Evolutionary conservation across 805 yeast species (phyloP).

Genomic region (Myxozyma sirexii): DNA sequence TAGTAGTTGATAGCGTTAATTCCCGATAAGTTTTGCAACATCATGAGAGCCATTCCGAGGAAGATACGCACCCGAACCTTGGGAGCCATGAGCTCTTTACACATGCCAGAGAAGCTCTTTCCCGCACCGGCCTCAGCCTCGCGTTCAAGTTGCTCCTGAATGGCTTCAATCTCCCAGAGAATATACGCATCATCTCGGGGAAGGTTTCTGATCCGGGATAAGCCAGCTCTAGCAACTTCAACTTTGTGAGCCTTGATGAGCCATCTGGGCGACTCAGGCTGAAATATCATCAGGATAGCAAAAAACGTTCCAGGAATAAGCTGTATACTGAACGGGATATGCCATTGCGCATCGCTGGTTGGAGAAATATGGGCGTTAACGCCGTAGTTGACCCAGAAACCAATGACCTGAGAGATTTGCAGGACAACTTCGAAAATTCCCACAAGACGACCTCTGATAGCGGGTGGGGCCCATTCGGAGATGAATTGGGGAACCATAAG

Average conservation of each 20-base stretch:
- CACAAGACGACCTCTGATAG: constrained; percentile 51
- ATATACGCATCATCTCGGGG: constrained; percentile 51
- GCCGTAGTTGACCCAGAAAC: constrained; percentile 55
- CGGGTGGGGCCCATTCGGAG: constrained; percentile 64
- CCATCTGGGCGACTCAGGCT: constrained; percentile 80
- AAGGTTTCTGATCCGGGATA: constrained; percentile 51
- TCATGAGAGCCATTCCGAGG: constrained; percentile 70
- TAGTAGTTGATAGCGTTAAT: constrained; percentile 53
- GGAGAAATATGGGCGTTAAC: constrained; percentile 47
- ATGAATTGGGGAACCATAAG: constrained; percentile 67
- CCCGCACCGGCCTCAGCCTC: neutral
- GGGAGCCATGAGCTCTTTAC: constrained; percentile 71
- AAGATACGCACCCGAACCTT: constrained; percentile 42
- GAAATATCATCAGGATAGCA: constrained; percentile 60
- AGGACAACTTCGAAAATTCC: constrained; percentile 54
- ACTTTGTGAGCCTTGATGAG: constrained; percentile 58
- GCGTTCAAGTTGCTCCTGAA: neutral
- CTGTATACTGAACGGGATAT: constrained; percentile 72
- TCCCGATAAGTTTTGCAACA: constrained; percentile 86
- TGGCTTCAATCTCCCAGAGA: constrained; percentile 50
- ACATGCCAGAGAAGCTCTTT: neutral
- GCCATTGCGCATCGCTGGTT: constrained; percentile 56
- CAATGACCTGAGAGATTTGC: constrained; percentile 53
- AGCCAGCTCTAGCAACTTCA: constrained; percentile 59
- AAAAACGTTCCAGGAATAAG: constrained; percentile 68